phyloP scores from a whole-genome alignment of 805 yeast species.

The Lipomyces mesembrius region DNA sequence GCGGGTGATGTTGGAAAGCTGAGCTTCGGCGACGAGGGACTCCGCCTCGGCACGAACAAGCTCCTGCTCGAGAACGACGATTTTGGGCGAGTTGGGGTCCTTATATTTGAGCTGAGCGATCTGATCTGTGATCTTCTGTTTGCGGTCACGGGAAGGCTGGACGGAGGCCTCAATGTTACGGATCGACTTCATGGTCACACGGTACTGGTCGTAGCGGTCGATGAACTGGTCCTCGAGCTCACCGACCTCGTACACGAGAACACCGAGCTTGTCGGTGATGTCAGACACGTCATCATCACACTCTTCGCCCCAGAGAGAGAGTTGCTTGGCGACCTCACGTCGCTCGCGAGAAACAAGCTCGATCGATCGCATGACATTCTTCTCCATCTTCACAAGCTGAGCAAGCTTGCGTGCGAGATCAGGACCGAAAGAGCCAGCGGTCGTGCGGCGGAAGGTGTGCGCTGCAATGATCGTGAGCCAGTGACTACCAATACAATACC shows the following conservation, averaged over 20 bases:
- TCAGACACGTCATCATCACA: constrained; percentile 97
- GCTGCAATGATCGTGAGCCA: constrained; percentile 19
- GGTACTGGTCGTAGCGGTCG: constrained; percentile 97
- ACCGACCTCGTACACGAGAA: constrained; percentile 91
- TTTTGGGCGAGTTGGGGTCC: constrained; percentile 97
- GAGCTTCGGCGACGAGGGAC: constrained; percentile 98
- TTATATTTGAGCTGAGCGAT: constrained; percentile 97
- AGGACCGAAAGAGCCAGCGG: constrained; percentile 87
- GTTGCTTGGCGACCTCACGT: constrained; percentile 94
- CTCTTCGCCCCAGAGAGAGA: constrained; percentile 97
- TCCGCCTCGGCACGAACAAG: constrained; percentile 99
- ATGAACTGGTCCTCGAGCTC: constrained; percentile 98
- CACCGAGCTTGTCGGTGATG: constrained; percentile 96
- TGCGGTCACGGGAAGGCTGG: constrained; percentile 97
- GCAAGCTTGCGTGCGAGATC: constrained; percentile 91
- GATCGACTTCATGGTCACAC: constrained; percentile 90
- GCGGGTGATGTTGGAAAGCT: constrained; percentile 95
- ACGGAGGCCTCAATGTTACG: constrained; percentile 97
- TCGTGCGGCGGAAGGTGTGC: constrained; percentile 39
- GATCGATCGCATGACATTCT: constrained; percentile 90
- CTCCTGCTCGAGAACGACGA: constrained; percentile 95
- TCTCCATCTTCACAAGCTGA: constrained; percentile 92
- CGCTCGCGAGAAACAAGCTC: constrained; percentile 94
- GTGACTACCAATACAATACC: background rate
- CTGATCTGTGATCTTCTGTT: constrained; percentile 95